A percentile compares a stretch with the other conserved stretches of the same genome.
Evolutionary conservation across 148 eudicot genomes (phyloP).

Genomic region (Suaeda aralocaspica): DNA sequence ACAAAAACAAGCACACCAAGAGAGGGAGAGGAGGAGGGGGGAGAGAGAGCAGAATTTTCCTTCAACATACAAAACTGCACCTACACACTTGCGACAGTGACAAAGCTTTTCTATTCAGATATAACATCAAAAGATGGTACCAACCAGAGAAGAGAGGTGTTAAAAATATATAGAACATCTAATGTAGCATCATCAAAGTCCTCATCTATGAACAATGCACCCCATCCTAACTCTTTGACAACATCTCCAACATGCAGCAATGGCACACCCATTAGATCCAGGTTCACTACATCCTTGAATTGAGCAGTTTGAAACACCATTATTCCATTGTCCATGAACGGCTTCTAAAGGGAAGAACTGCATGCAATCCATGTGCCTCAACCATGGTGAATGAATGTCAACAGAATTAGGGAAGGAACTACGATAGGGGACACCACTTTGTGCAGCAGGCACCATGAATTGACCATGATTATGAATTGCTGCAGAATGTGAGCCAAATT

Average conservation of each 20-base stretch:
- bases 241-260: slow-evolving; percentile 35
- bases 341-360: slow-evolving; percentile 8
- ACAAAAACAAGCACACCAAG: no score
- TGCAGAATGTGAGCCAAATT: slow-evolving; percentile 3
- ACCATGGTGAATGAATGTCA: slow-evolving; percentile 4
- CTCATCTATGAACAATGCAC: slow-evolving; percentile 34
- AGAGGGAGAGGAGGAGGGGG: no score
- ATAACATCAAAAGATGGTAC: slow-evolving; percentile 1
- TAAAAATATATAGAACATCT: slow-evolving; percentile 1
- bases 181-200: neutral
- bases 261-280: slow-evolving; percentile 27
- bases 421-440: neutral
- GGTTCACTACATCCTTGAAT: slow-evolving; percentile 26
- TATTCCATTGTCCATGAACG: neutral
- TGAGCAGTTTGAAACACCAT: slow-evolving; percentile 22
- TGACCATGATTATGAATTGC: slow-evolving; percentile 8
- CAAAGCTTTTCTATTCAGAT: neutral
- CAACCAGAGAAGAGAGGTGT: slow-evolving; percentile 12
- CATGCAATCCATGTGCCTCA: neutral
- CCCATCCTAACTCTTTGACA: slow-evolving; percentile 32
- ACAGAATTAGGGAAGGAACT: slow-evolving; percentile 6
- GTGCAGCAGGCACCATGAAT: slow-evolving; percentile 9
- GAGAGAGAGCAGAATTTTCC: no score
- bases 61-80: no score
- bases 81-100: neutral